phyloP scores from a whole-genome alignment of 257 asterid species.

The Buddleja alternifolia region DNA sequence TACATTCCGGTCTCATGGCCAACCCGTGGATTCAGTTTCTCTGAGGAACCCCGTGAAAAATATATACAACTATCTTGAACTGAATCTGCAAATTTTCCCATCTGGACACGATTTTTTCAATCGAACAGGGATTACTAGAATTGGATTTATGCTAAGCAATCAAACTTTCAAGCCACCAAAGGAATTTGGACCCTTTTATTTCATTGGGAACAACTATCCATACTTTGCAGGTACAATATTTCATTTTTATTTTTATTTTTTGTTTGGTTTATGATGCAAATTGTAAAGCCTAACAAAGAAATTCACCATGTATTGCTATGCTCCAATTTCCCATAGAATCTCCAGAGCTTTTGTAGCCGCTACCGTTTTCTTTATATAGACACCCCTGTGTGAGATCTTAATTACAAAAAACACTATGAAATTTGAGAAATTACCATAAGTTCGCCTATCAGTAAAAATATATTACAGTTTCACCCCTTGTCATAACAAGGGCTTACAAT shows the following conservation, averaged over 20 bases:
- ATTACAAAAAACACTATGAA: too few species aligned
- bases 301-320: not conserved
- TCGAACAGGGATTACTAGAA: slow-evolving; percentile 51
- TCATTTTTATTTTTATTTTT: too few species aligned
- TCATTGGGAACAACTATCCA: slow-evolving; percentile 45
- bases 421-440: too few species aligned
- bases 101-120: slow-evolving; percentile 56
- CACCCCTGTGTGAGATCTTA: too few species aligned
- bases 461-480: too few species aligned
- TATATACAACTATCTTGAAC: slow-evolving; percentile 46
- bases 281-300: not conserved
- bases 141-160: slow-evolving; percentile 74
- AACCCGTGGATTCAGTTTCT: slow-evolving; percentile 79
- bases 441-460: too few species aligned
- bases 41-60: slow-evolving; percentile 59
- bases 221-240: slow-evolving; percentile 63
- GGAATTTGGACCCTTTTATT: slow-evolving; percentile 72
- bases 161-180: slow-evolving; percentile 83
- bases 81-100: slow-evolving; percentile 66
- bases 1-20: slow-evolving; percentile 42
- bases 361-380: too few species aligned
- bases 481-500: too few species aligned
- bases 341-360: too few species aligned
- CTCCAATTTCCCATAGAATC: too few species aligned
- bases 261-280: slow-evolving; percentile 14